Base-by-base conservation (phyloP, 129 eudicot species). In the Saussurea involucrata region DNA sequence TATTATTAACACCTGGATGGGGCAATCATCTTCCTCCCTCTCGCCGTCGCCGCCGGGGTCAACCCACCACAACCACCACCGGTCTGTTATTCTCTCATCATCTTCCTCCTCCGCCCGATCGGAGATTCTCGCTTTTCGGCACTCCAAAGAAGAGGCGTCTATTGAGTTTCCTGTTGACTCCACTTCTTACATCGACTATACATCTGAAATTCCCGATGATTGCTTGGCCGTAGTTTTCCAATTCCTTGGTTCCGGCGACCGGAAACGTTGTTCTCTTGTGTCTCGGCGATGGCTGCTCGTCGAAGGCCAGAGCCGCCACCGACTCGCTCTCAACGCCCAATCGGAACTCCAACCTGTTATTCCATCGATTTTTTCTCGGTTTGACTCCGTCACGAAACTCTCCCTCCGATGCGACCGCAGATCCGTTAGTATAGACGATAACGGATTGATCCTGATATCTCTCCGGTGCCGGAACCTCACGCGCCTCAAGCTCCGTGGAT, bases 301-400 rank as follows among this genome's bases (percentile, higher is more conserved):
- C 27, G 96, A 93, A 75, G 96, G 92, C 1, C 92, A 83, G 76
- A 90, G 88, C 77, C 92, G 98, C 10, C 83, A 85, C 75, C 94
- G 95, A 3, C 85, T 90, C 17, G 76, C 90, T 17, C 83, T 93
- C 6, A 85, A 83, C 84, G 88, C 98, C 28, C 70, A 81, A 9
- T 49, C 90, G 21, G 92, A 84, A 18, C 22, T 90, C 22, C 22
- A 74, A 11, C 71, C 72, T 0, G 42, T 67, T 8, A 67, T 90
- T 6, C 87, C 89, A 0, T 9, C 86, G 1, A 55, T 90, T 32
- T 84, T 90, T 73, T 58, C 87, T 20, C 84, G 96, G 21, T 90
- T 90, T 65, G 93, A 88, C 73, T 84, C 91, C 4, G 84, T 90
- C 12, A 88, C 93, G 1, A 90, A 90, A 25, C 92, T 90, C 46